Conservation (phyloP, 2,329 filamentous ascomycete genomes). For the Arthrobotrys musiformis region DNA sequence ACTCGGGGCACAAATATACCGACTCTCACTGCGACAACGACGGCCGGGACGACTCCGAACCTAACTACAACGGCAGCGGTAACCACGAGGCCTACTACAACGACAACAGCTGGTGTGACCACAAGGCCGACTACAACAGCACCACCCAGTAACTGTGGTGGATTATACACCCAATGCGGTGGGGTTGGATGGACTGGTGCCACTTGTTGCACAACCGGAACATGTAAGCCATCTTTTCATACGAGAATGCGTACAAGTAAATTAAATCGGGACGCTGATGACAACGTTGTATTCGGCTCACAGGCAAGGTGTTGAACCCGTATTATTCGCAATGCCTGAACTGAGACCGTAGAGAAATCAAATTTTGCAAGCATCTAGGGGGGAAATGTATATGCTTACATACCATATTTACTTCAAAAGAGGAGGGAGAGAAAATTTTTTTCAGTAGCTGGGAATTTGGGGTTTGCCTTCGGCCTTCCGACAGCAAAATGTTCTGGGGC, state of each 20-base stretch:
- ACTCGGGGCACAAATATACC: constrained; percentile 43
- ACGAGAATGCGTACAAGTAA: too few relatives aligned
- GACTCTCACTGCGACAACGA: constrained; percentile 35
- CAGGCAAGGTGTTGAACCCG: constrained; percentile 40
- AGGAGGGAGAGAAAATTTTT: too few relatives aligned
- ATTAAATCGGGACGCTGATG: constrained; percentile 2
- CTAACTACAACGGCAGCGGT: constrained; percentile 62
- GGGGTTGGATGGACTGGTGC: constrained; percentile 61
- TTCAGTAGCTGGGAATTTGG: too few relatives aligned
- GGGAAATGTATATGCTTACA: neutral
- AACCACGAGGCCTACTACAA: constrained; percentile 62
- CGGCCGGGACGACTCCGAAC: constrained; percentile 61
- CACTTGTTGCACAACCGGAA: constrained; percentile 61
- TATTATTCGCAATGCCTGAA: constrained; percentile 47
- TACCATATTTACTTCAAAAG: too few relatives aligned
- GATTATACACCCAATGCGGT: constrained; percentile 61
- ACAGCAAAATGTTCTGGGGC: too few relatives aligned
- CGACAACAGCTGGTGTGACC: constrained; percentile 60
- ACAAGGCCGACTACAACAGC: constrained; percentile 62
- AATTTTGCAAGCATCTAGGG: neutral
- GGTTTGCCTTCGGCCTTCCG: too few relatives aligned
- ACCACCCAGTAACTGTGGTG: constrained; percentile 61
- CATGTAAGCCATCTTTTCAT: constrained; percentile 61
- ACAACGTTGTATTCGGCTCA: neutral
- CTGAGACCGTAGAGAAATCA: neutral